These are phyloP conservation scores for Dovyalis caffra DNA, from an alignment of 345 rosid species.

Conservation along the genomic window DNA sequence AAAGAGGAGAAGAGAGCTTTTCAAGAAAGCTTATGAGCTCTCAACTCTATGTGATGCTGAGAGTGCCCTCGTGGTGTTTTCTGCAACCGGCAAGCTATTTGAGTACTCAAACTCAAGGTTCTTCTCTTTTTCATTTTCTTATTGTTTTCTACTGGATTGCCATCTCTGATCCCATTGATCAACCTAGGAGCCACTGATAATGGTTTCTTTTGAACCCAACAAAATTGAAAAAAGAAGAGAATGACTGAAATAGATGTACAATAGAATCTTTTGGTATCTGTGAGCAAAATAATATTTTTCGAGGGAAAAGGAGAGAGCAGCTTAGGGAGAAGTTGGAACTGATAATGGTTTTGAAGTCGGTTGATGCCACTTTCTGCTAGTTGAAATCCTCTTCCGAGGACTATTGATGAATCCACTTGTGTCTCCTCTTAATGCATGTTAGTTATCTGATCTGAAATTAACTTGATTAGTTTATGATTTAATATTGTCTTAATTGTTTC, in stretches of 20 bases:
- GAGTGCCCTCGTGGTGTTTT: slow-evolving; percentile 33
- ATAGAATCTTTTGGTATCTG: neutral
- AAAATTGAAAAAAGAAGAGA: slow-evolving; percentile 6
- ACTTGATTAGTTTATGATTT: neutral
- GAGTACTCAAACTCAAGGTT: slow-evolving; percentile 46
- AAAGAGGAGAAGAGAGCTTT: slow-evolving; percentile 44
- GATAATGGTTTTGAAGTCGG: neutral
- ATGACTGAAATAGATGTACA: neutral
- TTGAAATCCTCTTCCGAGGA: too few species aligned
- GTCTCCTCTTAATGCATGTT: too few species aligned
- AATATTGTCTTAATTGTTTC: neutral
- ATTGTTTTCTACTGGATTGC: neutral
- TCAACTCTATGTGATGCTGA: slow-evolving; percentile 50
- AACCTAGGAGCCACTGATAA: neutral
- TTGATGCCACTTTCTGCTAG: neutral
- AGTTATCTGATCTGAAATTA: too few species aligned
- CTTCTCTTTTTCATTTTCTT: neutral
- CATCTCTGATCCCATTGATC: neutral
- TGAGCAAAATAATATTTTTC: neutral
- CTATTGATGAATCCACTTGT: too few species aligned
- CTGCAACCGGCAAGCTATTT: slow-evolving; percentile 39
- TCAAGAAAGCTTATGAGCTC: slow-evolving; percentile 48
- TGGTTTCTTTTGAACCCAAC: slow-evolving; percentile 1
- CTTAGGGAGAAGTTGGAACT: neutral
- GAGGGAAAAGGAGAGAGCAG: neutral